These are phyloP conservation scores for Quambalaria eucalypti DNA, from an alignment of 1,284 basidiomycete genomes.

Conservation along the genomic window DNA sequence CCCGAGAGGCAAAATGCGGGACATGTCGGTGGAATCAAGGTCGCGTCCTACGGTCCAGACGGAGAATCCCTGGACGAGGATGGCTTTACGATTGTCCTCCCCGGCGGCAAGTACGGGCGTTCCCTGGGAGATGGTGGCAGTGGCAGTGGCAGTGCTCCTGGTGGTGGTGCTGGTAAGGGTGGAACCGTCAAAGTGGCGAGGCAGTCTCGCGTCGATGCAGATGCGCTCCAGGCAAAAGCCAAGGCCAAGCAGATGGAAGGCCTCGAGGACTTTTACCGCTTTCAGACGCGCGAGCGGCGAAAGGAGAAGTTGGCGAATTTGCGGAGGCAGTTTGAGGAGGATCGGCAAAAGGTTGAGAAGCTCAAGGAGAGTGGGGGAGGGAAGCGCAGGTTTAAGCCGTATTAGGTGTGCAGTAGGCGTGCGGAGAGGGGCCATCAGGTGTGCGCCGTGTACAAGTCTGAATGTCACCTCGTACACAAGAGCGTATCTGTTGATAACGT, in stretches of 20 bases:
- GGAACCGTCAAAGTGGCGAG: not conserved
- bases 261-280: conserved; percentile 40
- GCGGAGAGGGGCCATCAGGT: no score
- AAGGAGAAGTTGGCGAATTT: conserved; percentile 33
- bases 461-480: no score
- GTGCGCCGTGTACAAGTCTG: no score
- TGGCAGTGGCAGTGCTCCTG: conserved; percentile 4
- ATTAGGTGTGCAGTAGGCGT: no score
- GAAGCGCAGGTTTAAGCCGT: conserved; percentile 36
- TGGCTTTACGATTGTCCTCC: conserved; percentile 44
- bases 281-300: conserved; percentile 41
- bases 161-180: not conserved
- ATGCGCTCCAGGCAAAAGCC: not conserved
- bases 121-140: conserved; percentile 13
- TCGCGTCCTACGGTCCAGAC: conserved; percentile 8
- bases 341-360: conserved; percentile 34
- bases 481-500: no score
- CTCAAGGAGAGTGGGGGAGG: conserved; percentile 22
- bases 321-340: conserved; percentile 38
- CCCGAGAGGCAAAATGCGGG: conserved; percentile 34
- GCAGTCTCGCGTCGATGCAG: not conserved
- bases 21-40: conserved; percentile 17
- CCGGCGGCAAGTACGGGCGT: conserved; percentile 36
- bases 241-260: conserved; percentile 10
- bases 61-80: conserved; percentile 43